A percentile compares a stretch with the other conserved stretches of the same genome.
These are phyloP conservation scores for Nadsonia commutata DNA, from an alignment of 1,139 yeast genomes.

Conservation along the genomic window DNA sequence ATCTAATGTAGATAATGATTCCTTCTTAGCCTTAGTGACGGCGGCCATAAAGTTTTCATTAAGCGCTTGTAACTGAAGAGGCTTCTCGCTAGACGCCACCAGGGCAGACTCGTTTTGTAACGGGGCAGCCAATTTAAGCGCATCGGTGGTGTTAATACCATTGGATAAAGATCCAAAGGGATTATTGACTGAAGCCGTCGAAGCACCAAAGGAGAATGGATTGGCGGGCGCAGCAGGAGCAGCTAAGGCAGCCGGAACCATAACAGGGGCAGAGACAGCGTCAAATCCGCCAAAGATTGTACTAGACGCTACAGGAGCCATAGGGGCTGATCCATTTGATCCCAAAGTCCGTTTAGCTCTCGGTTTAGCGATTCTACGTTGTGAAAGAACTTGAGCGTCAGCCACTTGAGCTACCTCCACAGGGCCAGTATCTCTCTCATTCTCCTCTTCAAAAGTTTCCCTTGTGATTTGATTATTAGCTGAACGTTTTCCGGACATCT, in stretches of 20 bases:
- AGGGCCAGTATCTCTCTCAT: slow-evolving; percentile 22
- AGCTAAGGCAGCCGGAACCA: slow-evolving; percentile 3
- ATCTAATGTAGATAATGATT: slow-evolving; percentile 38
- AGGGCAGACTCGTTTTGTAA: no score
- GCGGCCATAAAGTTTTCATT: slow-evolving; percentile 48
- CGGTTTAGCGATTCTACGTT: slow-evolving; percentile 48
- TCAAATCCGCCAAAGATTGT: slow-evolving; percentile 8
- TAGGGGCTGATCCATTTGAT: slow-evolving; percentile 9
- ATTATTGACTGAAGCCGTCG: slow-evolving; percentile 3
- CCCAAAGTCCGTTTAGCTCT: slow-evolving; percentile 21
- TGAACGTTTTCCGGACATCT: slow-evolving; percentile 11
- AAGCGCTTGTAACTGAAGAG: slow-evolving; percentile 32
- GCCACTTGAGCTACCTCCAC: slow-evolving; percentile 27
- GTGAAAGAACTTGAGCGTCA: slow-evolving; percentile 46
- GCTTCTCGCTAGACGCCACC: slow-evolving; percentile 5
- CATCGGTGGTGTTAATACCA: no score
- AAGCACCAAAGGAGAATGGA: slow-evolving; percentile 1
- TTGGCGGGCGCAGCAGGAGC: neutral
- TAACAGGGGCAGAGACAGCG: slow-evolving; percentile 6
- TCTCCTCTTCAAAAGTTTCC: slow-evolving; percentile 27
- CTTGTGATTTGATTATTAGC: slow-evolving; percentile 22
- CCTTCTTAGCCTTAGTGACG: slow-evolving; percentile 29
- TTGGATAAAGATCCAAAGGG: slow-evolving; percentile 2
- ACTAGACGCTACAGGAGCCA: slow-evolving; percentile 12
- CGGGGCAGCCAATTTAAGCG: no score